Evolutionary conservation across 768 basidiomycete genomes (phyloP), one percentile per base, ranked within the genome.

Genomic region (Xerocomus brunneocitrinus): DNA sequence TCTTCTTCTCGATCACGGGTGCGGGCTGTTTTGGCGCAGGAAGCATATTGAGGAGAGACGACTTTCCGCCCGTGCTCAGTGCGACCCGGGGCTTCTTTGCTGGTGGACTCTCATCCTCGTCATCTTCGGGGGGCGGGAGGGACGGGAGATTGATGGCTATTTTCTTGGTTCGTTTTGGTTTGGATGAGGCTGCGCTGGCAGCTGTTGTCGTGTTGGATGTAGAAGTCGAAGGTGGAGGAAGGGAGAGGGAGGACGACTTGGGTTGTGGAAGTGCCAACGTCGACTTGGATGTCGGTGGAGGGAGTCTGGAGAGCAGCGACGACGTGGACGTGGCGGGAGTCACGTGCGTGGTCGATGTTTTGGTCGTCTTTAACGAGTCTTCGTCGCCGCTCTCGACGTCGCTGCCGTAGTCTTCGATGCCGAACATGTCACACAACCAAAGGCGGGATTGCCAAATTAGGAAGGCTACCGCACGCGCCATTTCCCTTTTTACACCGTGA

Each of bases 381-480:
- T 80, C 79, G 53, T 73, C 71, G 53, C 81, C 84, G 62, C 74
- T 79, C 58, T 87, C 83, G 61, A 69, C 78, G 71, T 77, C 86
- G 70, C 88, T 91, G 57, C 86, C 87, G 61, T 91, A 90, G 74
- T 76, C 81, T 62, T 86, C 87, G 54, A 91, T 76, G 31, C 85
- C 86, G 57, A 90, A 79, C 86, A 89, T 90, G 59, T 56, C 62
- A 52, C 57, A 19, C 14, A 22, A 12, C 19, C 32, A 31, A 47
- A 10, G 34, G 44, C 13, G 24, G 3, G 8, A 1, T 45, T 27
- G 34, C 27, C 30, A 46, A 36, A 38, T 36, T 30, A 9, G 47
- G 34, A 1, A 13, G 32, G 10, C 16, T 19, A 19, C 14, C n/a
- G 38, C 19, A 32, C 6, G 1, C 19, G 28, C 28, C 28, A 28